A percentile compares a stretch with the other conserved stretches of the same genome.
Evolutionary conservation across 1,139 yeast genomes (phyloP).

Genomic region (Suhomyces atakaporum): DNA sequence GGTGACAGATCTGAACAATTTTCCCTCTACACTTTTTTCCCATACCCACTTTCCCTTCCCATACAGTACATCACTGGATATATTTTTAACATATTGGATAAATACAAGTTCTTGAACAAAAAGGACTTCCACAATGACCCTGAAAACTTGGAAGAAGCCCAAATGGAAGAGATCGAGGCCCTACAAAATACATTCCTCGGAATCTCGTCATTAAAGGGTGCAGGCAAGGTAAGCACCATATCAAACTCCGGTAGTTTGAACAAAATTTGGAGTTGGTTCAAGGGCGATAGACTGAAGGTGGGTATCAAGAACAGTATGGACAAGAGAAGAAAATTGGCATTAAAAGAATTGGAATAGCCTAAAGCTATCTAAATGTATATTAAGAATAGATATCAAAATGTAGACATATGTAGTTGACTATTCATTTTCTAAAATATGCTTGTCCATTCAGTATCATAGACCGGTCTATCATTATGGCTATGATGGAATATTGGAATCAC

Average conservation of each 20-base stretch:
- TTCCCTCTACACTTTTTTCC: slow-evolving; percentile 46
- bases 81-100: slow-evolving; percentile 23
- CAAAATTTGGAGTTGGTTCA: slow-evolving; percentile 31
- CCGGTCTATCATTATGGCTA: too few relatives aligned
- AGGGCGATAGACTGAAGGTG: slow-evolving; percentile 13
- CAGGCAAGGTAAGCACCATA: slow-evolving; percentile 33
- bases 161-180: slow-evolving; percentile 30
- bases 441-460: too few relatives aligned
- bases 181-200: slow-evolving; percentile 42
- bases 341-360: slow-evolving; percentile 42
- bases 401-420: too few relatives aligned
- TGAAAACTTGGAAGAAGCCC: slow-evolving; percentile 21
- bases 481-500: too few relatives aligned
- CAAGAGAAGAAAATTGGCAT: slow-evolving; percentile 43
- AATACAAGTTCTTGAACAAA: slow-evolving; percentile 28
- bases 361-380: too few relatives aligned
- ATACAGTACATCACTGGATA: slow-evolving; percentile 24
- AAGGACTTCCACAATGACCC: slow-evolving; percentile 32
- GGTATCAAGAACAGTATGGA: slow-evolving; percentile 35
- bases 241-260: slow-evolving; percentile 28
- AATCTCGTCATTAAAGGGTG: slow-evolving; percentile 45
- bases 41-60: slow-evolving; percentile 38
- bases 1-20: slow-evolving; percentile 49
- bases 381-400: neutral
- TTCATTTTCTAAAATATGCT: too few relatives aligned